Evolutionary conservation across 805 yeast genomes (phyloP).

Genomic region (Suhomyces tanzawaensis): DNA sequence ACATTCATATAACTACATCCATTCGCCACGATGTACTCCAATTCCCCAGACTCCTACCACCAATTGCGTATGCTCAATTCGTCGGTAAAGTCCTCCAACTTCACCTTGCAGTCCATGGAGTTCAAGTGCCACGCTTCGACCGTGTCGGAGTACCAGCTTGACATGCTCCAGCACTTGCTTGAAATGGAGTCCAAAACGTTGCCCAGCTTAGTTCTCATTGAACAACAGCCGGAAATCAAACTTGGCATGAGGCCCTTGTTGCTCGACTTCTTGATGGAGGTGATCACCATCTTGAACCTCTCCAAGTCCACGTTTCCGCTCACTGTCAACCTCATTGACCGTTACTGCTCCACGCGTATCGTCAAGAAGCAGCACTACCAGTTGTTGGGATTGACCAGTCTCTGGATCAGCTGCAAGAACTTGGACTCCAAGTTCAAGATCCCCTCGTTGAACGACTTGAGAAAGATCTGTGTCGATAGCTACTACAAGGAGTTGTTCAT

Average conservation of each 20-base stretch:
- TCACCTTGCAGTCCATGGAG: slow-evolving; percentile 46
- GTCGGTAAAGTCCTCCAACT: slow-evolving; percentile 37
- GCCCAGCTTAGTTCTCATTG: slow-evolving; percentile 31
- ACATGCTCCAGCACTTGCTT: slow-evolving; percentile 37
- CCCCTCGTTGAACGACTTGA: slow-evolving; percentile 50
- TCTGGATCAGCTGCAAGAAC: slow-evolving; percentile 47
- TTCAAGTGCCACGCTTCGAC: slow-evolving; percentile 43
- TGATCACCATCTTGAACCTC: slow-evolving; percentile 38
- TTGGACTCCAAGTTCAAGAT: slow-evolving; percentile 57
- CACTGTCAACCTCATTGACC: slow-evolving; percentile 44
- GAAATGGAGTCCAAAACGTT: slow-evolving; percentile 19
- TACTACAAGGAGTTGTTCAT: slow-evolving; percentile 55
- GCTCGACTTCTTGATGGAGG: slow-evolving; percentile 45
- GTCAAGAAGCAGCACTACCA: slow-evolving; percentile 47
- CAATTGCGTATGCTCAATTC: slow-evolving; percentile 32
- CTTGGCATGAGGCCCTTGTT: slow-evolving; percentile 43
- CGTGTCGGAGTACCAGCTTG: slow-evolving; percentile 45
- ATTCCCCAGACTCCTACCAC: slow-evolving; percentile 33
- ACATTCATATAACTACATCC: neutral
- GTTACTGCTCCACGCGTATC: slow-evolving; percentile 44
- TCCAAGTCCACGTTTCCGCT: slow-evolving; percentile 42
- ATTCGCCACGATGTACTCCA: slow-evolving; percentile 8
- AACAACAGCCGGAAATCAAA: slow-evolving; percentile 47
- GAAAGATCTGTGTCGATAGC: slow-evolving; percentile 57
- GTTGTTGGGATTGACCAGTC: slow-evolving; percentile 41